phyloP scores from a whole-genome alignment of 192 early-diverging fungal genomes.

The Umbelopsis ramanniana region DNA sequence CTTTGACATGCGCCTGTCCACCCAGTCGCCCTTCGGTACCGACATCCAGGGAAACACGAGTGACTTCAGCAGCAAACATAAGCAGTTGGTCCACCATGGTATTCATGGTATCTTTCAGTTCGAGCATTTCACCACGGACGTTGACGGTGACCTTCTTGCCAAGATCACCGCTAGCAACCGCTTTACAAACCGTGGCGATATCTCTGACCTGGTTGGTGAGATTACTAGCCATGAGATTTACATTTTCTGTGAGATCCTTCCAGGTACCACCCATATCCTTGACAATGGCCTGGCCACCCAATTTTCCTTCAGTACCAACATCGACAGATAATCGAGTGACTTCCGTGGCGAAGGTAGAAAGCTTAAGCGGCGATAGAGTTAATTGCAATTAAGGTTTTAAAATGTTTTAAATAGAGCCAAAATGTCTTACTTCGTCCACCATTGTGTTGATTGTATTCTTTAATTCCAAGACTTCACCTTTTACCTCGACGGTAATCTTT shows the following conservation, averaged over 20 bases:
- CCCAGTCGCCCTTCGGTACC: constrained; percentile 54
- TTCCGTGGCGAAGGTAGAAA: constrained; percentile 58
- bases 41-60: constrained; percentile 39
- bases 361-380: no score
- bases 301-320: constrained; percentile 73
- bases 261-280: constrained; percentile 46
- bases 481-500: constrained; percentile 60
- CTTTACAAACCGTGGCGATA: constrained; percentile 64
- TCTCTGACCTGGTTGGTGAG: constrained; percentile 65
- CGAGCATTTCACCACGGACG: constrained; percentile 66
- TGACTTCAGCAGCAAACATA: constrained; percentile 47
- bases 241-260: constrained; percentile 57
- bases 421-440: constrained; percentile 52
- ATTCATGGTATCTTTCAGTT: constrained; percentile 72
- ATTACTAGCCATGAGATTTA: constrained; percentile 61
- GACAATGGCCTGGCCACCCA: constrained; percentile 67
- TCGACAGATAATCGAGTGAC: constrained; percentile 75
- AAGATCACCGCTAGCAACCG: constrained; percentile 66
- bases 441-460: constrained; percentile 62
- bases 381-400: neutral
- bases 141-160: constrained; percentile 63
- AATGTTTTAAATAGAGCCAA: no score
- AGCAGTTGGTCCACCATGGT: constrained; percentile 68
- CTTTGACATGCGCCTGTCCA: constrained; percentile 46
- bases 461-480: constrained; percentile 60